Conservation (phyloP, 148 eudicot species). For the Nepenthes mirabilis region DNA sequence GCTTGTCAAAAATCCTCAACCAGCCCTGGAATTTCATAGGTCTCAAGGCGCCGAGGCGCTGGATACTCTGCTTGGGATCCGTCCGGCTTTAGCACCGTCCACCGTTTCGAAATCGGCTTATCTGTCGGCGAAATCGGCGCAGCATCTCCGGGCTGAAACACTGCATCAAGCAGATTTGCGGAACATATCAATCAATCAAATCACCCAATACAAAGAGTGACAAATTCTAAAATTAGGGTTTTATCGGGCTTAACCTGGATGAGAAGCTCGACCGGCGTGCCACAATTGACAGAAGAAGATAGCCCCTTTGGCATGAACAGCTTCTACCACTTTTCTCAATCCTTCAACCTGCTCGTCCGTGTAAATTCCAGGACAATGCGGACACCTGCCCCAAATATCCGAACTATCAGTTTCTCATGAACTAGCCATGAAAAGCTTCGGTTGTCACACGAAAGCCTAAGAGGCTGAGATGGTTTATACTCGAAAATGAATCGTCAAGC, state of each 20-base stretch:
- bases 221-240: slow-evolving; percentile 2
- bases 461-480: too few relatives aligned
- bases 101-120: slow-evolving; percentile 40
- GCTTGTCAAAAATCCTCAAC: slow-evolving; percentile 41
- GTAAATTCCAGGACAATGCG: slow-evolving; percentile 85
- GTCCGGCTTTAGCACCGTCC: slow-evolving; percentile 44
- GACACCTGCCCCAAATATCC: slow-evolving; percentile 36
- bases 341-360: slow-evolving; percentile 70
- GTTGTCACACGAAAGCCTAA: too few relatives aligned
- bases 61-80: slow-evolving; percentile 25
- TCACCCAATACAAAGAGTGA: background rate
- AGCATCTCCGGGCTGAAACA: slow-evolving; percentile 37
- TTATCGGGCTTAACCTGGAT: slow-evolving; percentile 35
- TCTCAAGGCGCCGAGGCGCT: slow-evolving; percentile 26
- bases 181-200: background rate
- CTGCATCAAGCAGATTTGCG: slow-evolving; percentile 14
- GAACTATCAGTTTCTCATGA: too few relatives aligned
- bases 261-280: slow-evolving; percentile 99
- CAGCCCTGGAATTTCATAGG: slow-evolving; percentile 23
- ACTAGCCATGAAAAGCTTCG: too few relatives aligned
- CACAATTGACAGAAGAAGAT: slow-evolving; percentile 82
- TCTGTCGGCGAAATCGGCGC: slow-evolving; percentile 43
- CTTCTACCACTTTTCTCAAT: slow-evolving; percentile 81
- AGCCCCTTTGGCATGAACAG: slow-evolving; percentile 79
- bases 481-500: too few relatives aligned